Base-by-base conservation (phyloP, 2,329 filamentous ascomycete species). In the Sclerotiophoma versabilis region DNA sequence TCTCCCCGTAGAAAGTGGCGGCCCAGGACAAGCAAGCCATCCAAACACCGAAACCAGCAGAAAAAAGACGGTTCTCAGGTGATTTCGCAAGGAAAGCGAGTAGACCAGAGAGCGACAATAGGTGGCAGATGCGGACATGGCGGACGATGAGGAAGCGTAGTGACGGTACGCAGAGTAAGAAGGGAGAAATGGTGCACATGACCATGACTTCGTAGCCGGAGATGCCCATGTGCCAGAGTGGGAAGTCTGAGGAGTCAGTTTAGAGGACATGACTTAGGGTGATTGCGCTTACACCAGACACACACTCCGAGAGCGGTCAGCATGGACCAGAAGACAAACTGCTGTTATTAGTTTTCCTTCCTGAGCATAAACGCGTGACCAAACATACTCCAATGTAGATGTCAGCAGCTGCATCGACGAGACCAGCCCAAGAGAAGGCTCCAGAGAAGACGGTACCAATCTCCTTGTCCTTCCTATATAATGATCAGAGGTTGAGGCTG, bases 191-290 rank as follows among this genome's bases (percentile, higher is more conserved):
- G 3, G 91, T 93, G 43, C 84, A 85, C 86, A 98, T 89, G 69
- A 99, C 88, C 62, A 96, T 82, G 36, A 87, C 89, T 77, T 99
- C 95, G 71, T 95, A 99, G 59, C 95, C 95, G 4, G 93, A 98
- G 57, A 99, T 96, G 23, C 95, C 95, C 95, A 99, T 99, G 74
- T 97, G 87, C 95, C 95, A 99, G 10, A 99, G 84, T 12, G 95
- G 95, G 74, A 99, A 99, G 76, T 96, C 89, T 92, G 59, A 19
- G 2, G 29, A 14, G 52, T 73, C 42, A 71, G 68, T 27, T 27
- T 4, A 1, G 25, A 49, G 10, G 26, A n/a, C 15, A 17, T n/a
- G 4, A 14, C 22, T 6, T 32, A 14, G 19, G 12, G 19, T 7
- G 15, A 9, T 11, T 9, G 12, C 14, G 84, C 89, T 84, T 86